These are phyloP conservation scores for Trifolium pratense DNA, from an alignment of 306 rosid genomes.

Conservation along the genomic window DNA sequence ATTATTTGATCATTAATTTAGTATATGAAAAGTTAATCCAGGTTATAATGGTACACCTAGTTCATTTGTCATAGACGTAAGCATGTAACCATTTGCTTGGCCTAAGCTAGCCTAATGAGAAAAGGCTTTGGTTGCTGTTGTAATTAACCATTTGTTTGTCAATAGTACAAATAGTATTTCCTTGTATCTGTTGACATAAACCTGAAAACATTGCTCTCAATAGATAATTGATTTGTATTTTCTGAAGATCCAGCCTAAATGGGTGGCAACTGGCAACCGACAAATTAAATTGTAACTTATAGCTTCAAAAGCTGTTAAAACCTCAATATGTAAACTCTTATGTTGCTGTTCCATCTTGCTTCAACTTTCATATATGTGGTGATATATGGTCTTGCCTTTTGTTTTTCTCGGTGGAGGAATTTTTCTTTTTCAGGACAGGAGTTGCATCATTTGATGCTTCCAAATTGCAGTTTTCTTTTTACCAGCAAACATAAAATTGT, in stretches of 20 bases:
- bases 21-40: slow-evolving; percentile 13
- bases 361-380: slow-evolving; percentile 1
- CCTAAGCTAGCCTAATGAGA: neutral
- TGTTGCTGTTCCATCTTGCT: slow-evolving; percentile 7
- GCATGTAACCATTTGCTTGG: slow-evolving; percentile 29
- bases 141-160: slow-evolving; percentile 25
- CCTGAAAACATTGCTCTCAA: slow-evolving; percentile 33
- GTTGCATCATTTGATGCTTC: slow-evolving; percentile 16
- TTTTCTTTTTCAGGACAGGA: slow-evolving; percentile 31
- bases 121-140: slow-evolving; percentile 4
- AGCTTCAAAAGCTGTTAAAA: slow-evolving; percentile 29
- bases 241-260: slow-evolving; percentile 11
- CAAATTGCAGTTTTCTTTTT: slow-evolving; percentile 47
- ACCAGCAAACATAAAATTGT: slow-evolving; percentile 32
- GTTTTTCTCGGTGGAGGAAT: neutral
- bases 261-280: slow-evolving; percentile 11
- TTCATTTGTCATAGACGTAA: slow-evolving; percentile 9
- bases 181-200: slow-evolving; percentile 27
- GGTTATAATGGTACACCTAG: slow-evolving; percentile 14
- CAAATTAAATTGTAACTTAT: slow-evolving; percentile 20
- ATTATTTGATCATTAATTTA: slow-evolving; percentile 10
- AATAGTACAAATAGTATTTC: slow-evolving; percentile 25
- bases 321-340: slow-evolving; percentile 11
- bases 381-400: slow-evolving; percentile 6
- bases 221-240: slow-evolving; percentile 25